Base-by-base conservation (phyloP, 169 alveolate species). In the Besnoitia besnoiti region DNA sequence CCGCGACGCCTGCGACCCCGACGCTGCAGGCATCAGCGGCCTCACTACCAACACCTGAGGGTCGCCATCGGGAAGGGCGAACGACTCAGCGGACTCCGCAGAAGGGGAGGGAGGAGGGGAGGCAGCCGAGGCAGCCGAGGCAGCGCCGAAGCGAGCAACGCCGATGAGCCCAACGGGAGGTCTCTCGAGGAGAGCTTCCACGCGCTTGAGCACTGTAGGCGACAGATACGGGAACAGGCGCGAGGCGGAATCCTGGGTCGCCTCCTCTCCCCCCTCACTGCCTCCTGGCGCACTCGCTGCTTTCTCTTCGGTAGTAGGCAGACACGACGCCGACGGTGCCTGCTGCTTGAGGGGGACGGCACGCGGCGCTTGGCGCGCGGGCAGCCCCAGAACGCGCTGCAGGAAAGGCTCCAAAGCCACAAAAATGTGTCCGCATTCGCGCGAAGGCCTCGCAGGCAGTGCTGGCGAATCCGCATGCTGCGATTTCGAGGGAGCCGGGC, bases 1-100 rank as follows among this genome's bases (percentile, higher is more conserved):
- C n/a, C 67, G 67, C 1, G 3, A 21, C 1, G 67, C 24, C 67
- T 55, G 33, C 7, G 59, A 7, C 30, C 33, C 1, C 5, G 67
- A n/a, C 67, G 67, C 67, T 1, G 67, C 12, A 10, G 27, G 33
- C 67, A 73, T 37, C 46, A 73, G n/a, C 5, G 82, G 82, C 82
- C 82, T 73, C 39, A 73, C 82, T 1, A 73, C 82, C 46, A 73
- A 73, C 10, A 73, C 82, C 82, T 73, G 82, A 73, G 82, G 82
- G 21, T 73, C 82, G 39, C 82, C 82, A 2, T 16, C 44, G 0
- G 33, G 30, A 30, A 39, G 59, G 3, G 87, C 59, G 5, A 24
- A 24, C 19, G 40, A 30, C 12, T 10, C 8, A 5, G 82, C 12
- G n/a, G 82, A 1, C 19, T 51, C 21, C 33, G 59, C 33, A 79